A percentile compares a stretch with the other conserved stretches of the same genome.
phyloP scores from a whole-genome alignment of 805 yeast genomes.

The Monosporozyma solicola region DNA sequence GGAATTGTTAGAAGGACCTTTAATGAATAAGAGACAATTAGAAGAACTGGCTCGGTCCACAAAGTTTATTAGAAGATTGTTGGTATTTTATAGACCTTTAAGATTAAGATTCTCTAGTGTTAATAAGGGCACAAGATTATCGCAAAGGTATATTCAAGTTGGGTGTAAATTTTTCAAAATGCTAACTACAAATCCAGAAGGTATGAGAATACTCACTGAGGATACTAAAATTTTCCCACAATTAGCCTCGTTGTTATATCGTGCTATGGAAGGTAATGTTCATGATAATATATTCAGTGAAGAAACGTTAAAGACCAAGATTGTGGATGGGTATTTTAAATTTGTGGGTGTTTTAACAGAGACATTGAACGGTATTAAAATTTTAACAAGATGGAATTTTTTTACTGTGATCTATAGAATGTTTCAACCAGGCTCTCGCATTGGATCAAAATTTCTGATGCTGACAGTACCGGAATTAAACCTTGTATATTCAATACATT shows the following conservation, averaged over 20 bases:
- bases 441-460: conserved; percentile 47
- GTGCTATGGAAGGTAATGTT: conserved; percentile 28
- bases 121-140: conserved; percentile 38
- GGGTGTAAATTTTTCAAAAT: conserved; percentile 71
- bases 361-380: conserved; percentile 50
- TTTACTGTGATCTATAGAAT: conserved; percentile 74
- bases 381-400: conserved; percentile 76
- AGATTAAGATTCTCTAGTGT: conserved; percentile 66
- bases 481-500: conserved; percentile 51
- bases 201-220: conserved; percentile 54
- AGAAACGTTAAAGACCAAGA: conserved; percentile 49
- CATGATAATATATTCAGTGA: conserved; percentile 65
- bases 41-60: conserved; percentile 74
- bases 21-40: conserved; percentile 59
- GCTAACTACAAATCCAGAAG: conserved; percentile 53
- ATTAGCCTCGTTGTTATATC: conserved; percentile 71
- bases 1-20: conserved; percentile 74
- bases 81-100: conserved; percentile 87
- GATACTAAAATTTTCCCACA: conserved; percentile 74
- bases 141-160: conserved; percentile 52
- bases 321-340: conserved; percentile 68
- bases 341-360: conserved; percentile 67
- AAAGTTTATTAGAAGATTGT: conserved; percentile 72
- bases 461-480: conserved; percentile 55
- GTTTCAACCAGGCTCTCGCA: conserved; percentile 41